phyloP scores from a whole-genome alignment of 2,329 filamentous ascomycete genomes.

The Colletotrichum noveboracense region DNA sequence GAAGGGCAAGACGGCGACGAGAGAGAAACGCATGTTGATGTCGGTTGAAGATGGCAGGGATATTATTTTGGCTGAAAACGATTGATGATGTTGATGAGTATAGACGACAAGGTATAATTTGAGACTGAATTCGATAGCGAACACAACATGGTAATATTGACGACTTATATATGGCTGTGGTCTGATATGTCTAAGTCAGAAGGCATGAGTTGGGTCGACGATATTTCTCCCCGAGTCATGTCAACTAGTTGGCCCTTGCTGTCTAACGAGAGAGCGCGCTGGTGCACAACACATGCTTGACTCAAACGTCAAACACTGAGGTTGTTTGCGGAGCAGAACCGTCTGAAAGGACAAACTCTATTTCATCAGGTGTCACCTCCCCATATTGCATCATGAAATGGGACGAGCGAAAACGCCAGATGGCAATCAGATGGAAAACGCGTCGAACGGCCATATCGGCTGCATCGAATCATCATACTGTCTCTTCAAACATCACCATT shows the following conservation, averaged over 20 bases:
- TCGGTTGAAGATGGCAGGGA: neutral
- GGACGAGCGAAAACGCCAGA: neutral
- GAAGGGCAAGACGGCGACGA: neutral
- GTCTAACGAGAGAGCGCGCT: neutral
- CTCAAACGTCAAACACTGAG: neutral
- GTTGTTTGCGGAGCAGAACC: neutral
- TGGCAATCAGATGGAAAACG: neutral
- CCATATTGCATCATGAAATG: neutral
- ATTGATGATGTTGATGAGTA: neutral
- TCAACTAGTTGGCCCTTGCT: neutral
- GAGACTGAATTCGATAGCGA: accelerated
- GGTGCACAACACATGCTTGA: neutral
- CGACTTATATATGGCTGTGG: neutral
- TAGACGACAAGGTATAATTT: neutral
- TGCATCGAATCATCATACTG: accelerated
- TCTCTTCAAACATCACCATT: neutral
- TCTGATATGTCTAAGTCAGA: neutral
- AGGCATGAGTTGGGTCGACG: neutral
- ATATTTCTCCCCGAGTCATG: neutral
- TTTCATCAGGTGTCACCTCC: neutral
- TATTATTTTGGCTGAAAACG: neutral
- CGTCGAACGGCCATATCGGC: neutral
- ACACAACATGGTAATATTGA: neutral
- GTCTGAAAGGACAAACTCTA: neutral
- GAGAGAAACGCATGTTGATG: neutral